A percentile compares a stretch with the other conserved stretches of the same genome.
phyloP scores from a whole-genome alignment of 2,329 filamentous ascomycete species.

The Amylocarpus encephaloides region DNA sequence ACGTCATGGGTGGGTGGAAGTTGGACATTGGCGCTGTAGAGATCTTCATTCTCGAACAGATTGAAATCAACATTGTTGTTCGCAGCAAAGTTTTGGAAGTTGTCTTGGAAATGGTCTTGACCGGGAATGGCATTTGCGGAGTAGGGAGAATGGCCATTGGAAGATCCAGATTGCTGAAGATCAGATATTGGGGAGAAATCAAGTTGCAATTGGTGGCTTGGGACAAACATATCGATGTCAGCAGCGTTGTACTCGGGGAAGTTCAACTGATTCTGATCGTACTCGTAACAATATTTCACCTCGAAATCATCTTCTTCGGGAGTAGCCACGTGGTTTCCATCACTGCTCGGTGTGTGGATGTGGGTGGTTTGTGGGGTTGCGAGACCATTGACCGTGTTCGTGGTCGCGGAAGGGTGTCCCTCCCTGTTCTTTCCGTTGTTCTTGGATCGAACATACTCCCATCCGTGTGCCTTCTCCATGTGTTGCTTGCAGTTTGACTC shows the following conservation, averaged over 20 bases:
- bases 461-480: conserved; percentile 95
- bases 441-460: conserved; percentile 87
- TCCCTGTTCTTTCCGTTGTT: conserved; percentile 64
- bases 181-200: conserved; percentile 29
- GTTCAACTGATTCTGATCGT: conserved; percentile 14
- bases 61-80: conserved; percentile 44
- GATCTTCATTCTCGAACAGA: conserved; percentile 50
- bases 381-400: conserved; percentile 36
- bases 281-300: conserved; percentile 15
- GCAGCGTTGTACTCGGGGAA: conserved; percentile 23
- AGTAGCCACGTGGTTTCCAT: conserved; percentile 30
- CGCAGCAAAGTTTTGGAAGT: conserved; percentile 50
- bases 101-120: conserved; percentile 46
- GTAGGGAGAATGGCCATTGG: conserved; percentile 28
- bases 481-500: conserved; percentile 98
- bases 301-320: conserved; percentile 24
- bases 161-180: conserved; percentile 18
- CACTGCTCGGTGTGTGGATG: conserved; percentile 52
- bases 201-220: conserved; percentile 19
- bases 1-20: conserved; percentile 42
- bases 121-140: conserved; percentile 39
- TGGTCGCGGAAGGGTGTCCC: conserved; percentile 38
- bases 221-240: conserved; percentile 23
- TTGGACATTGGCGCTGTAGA: conserved; percentile 53
- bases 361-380: conserved; percentile 53